Conservation (phyloP, 208 protist genomes). For the Acanthamoeba triangularis region DNA sequence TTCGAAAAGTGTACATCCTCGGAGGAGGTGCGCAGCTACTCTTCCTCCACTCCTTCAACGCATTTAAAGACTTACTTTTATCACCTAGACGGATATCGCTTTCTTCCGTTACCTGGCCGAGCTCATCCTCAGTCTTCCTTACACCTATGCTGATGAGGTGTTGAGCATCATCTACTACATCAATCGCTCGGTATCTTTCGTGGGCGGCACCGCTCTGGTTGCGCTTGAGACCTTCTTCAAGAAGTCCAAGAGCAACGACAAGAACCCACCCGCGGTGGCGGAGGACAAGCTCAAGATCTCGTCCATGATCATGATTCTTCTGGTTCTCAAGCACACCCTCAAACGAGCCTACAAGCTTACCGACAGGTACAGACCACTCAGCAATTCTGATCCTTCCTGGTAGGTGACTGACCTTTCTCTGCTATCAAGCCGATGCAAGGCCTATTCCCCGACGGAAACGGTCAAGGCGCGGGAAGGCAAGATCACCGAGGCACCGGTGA, state of each 20-base stretch:
- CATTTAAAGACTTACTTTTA: too few relatives aligned
- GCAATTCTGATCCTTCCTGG: neutral
- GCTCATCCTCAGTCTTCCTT: slow-evolving; percentile 66
- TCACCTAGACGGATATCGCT: slow-evolving; percentile 23
- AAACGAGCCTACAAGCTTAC: slow-evolving; percentile 63
- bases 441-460: slow-evolving; percentile 32
- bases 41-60: neutral
- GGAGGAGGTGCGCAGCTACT: slow-evolving; percentile 28
- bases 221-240: slow-evolving; percentile 47
- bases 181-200: slow-evolving; percentile 56
- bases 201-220: slow-evolving; percentile 39
- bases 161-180: slow-evolving; percentile 67
- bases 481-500: slow-evolving; percentile 16
- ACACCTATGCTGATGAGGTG: slow-evolving; percentile 72
- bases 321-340: slow-evolving; percentile 68
- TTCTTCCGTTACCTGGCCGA: slow-evolving; percentile 78
- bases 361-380: slow-evolving; percentile 34
- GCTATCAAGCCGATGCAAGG: slow-evolving; percentile 52
- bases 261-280: neutral
- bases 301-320: slow-evolving; percentile 63
- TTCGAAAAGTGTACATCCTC: slow-evolving; percentile 70
- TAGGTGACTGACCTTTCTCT: neutral
- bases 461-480: slow-evolving; percentile 54
- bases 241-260: neutral
- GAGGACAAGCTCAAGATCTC: slow-evolving; percentile 69